phyloP scores from a whole-genome alignment of 805 yeast genomes.

The Saccharomycopsis fibuligera region DNA sequence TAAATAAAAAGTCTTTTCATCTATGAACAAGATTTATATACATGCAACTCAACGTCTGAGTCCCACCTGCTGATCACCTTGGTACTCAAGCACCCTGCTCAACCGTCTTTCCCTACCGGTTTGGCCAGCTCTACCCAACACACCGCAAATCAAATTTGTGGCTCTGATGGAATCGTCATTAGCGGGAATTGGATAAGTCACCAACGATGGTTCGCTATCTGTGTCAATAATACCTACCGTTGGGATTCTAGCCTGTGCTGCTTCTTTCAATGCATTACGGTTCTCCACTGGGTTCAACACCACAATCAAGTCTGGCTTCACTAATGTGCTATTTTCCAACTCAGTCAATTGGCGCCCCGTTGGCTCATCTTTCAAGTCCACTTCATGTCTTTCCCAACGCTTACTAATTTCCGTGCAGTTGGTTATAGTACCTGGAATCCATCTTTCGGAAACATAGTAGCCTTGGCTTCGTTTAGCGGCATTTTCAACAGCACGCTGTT shows the following conservation, averaged over 20 bases:
- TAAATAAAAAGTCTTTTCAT: too few species aligned
- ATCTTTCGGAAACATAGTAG: slow-evolving; percentile 72
- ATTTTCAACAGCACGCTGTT: slow-evolving; percentile 62
- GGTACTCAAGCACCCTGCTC: slow-evolving; percentile 29
- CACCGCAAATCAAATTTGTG: slow-evolving; percentile 72
- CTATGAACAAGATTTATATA: too few species aligned
- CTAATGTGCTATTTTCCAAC: slow-evolving; percentile 43
- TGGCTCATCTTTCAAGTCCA: slow-evolving; percentile 65
- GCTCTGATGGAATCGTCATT: slow-evolving; percentile 89
- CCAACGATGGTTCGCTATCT: slow-evolving; percentile 81
- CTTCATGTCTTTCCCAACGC: slow-evolving; percentile 61
- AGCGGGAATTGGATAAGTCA: slow-evolving; percentile 94
- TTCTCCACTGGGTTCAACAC: slow-evolving; percentile 84
- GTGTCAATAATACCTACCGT: slow-evolving; percentile 93
- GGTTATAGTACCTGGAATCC: slow-evolving; percentile 95
- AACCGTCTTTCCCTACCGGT: slow-evolving; percentile 61
- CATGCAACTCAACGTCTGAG: too few species aligned
- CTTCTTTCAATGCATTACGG: slow-evolving; percentile 73
- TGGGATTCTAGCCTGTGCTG: slow-evolving; percentile 76
- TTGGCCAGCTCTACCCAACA: slow-evolving; percentile 79
- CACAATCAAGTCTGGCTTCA: slow-evolving; percentile 86
- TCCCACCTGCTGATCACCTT: too few species aligned
- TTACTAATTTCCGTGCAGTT: slow-evolving; percentile 64
- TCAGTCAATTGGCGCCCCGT: slow-evolving; percentile 53
- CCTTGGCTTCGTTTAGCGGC: slow-evolving; percentile 79